Base-by-base conservation (phyloP, 2,329 filamentous ascomycete genomes). In the Trichoderma breve region DNA sequence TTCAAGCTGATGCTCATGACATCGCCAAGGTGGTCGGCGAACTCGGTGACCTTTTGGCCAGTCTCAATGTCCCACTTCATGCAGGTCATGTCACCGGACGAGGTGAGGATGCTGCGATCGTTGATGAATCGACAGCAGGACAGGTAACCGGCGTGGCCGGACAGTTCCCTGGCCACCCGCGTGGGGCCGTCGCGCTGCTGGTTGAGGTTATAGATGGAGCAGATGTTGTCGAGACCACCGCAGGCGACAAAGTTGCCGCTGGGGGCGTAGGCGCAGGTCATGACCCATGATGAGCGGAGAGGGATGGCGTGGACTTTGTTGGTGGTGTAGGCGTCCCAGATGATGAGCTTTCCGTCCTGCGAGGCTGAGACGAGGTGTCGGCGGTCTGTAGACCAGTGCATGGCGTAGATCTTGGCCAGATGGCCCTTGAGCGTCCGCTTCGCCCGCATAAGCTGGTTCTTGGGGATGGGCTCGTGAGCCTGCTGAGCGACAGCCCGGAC, bases 1-100 rank as follows among this genome's bases (percentile, higher is more conserved):
- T 99, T 98, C 83, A 99, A 93, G 88, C 95, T 98, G 85, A 98
- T 94, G 87, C 95, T 98, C 96, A 99, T 99, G 77, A 99, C 96
- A 80, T 99, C 96, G 81, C 96, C 96, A 12, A 99, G 88, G 82
- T 99, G 96, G 84, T 99, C 96, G 79, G 96, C 96, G 77, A 98
- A 99, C 82, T 99, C 96, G 80, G 95, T 97, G 55, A 97, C 93
- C 86, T 98, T 98, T 76, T 95, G 94, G 71, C 96, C 96, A 0
- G 95, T 97, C 84, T 99, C 96, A 75, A 99, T 95, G 85, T 99
- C 96, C 96, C 96, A 99, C 80, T 98, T 93, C 92, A 98, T 98
- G 83, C 96, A 99, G 67, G 96, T 99, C 96, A 99, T 99, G 81
- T 99, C 96, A 75, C 96, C 96, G 3, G 96, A 99, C 0, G 96